Base-by-base conservation (phyloP, 2,329 filamentous ascomycete species). In the Sporothrix euskadiensis region DNA sequence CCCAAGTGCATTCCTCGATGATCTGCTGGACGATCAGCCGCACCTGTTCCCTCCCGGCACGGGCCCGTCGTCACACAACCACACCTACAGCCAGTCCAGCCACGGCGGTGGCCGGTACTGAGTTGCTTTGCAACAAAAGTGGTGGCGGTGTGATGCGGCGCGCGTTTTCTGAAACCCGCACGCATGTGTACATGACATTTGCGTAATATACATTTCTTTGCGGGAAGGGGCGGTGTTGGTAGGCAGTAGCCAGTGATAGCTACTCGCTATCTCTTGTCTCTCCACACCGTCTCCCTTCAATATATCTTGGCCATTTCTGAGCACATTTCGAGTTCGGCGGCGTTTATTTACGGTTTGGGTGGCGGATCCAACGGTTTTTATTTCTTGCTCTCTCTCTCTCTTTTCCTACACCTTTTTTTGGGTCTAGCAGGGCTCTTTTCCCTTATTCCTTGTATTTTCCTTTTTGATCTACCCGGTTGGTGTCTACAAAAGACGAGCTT, bases 1-100 rank as follows among this genome's bases (percentile, higher is more conserved):
- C 19, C 95, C 95, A 0, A 97, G 93, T 80, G 93, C 94, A 22
- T 97, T 94, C 80, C 85, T 98, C 54, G 94, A 98, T 74, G 94
- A 98, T 80, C 82, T 98, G 69, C 91, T 98, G 75, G 93, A 94
- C 79, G 92, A 92, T 76, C 91, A 94, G 78, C 84, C 86, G 6
- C 83, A 83, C 52, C 81, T 83, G 76, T 83, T 88, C 71, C 86
- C 87, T 12, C 84, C 86, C 2, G 73, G 44, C n/a, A 44, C 73
- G 7, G 68, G 16, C 79, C 78, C 59, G 77, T 74, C 59, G 77
- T 74, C 59, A 74, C 76, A 72, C 77, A 77, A 69, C 54, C 78
- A 78, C 22, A 76, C 75, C 30, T 79, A 77, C 75, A 76, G 75
- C 75, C 79, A 78, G 49, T 77, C 78, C 26, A 77, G 76, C 49